Evolutionary conservation across 106 monocot genomes (phyloP), one percentile per base, ranked within the genome.

Genomic region (Narthecium ossifragum): DNA sequence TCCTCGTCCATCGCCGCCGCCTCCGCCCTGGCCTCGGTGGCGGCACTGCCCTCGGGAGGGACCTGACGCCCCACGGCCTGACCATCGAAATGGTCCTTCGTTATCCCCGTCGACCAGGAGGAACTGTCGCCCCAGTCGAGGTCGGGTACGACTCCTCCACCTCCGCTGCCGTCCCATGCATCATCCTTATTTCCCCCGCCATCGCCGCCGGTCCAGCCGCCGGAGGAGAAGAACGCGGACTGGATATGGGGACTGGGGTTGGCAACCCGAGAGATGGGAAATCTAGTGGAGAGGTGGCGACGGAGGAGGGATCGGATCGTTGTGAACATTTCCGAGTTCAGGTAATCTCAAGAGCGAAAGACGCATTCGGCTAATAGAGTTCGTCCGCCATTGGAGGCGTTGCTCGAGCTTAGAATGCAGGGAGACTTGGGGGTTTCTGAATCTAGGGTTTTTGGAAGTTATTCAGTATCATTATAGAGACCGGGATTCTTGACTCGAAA

Each of bases 21-120:
- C 8, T 53, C 55, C 34, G 54, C 59, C 57, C 31, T 38, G 26
- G 53, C 62, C 20, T 64, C 25, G 2, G 46, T 26, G 14, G 53
- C 5, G 14, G 53, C 5, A 1, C 46, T 26, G 24, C 15, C 32
- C 21, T 30, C 48, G n/a, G 71, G 40, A 11, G 28, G 37, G 34
- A 69, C 45, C 22, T 18, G 71, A 17, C 56, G 73, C 34, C 90
- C 85, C 14, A 85, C 65, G 32, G 78, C 70, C 8, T 70, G 57
- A 22, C 94, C 94, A 45, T 86, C 85, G 75, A 96, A 90, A 62
- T 90, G 78, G 13, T 83, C 86, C 62, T 70, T 78, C 26, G 86
- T 86, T 14, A 83, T 60, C 11, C 89, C 94, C 13, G 83, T 83
- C 32, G 94, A 90, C 90, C 90, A 96, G 8, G 94, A 78, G n/a